These are phyloP conservation scores for Pezicula rhizophila DNA, from an alignment of 2,329 filamentous ascomycete genomes.

Conservation along the genomic window DNA sequence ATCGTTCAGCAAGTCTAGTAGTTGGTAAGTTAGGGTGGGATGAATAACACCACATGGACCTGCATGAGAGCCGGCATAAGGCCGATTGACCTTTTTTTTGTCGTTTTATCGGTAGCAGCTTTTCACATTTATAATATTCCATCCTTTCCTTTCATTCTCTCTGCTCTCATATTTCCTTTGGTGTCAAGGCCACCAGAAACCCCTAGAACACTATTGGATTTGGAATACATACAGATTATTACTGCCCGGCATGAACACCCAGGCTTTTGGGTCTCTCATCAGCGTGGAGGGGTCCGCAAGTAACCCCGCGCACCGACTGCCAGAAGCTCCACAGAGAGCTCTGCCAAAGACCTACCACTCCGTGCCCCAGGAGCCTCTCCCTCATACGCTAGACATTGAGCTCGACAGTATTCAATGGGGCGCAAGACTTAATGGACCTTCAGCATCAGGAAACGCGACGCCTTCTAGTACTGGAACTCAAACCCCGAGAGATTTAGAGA, in stretches of 20 bases:
- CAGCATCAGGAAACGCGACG: constrained; percentile 12
- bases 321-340: constrained; percentile 22
- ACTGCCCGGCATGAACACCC: constrained; percentile 16
- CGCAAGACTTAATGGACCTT: constrained; percentile 13
- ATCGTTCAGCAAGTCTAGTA: no score
- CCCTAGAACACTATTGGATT: no score
- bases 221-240: neutral
- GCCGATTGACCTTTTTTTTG: no score
- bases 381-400: constrained; percentile 18
- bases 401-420: constrained; percentile 21
- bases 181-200: neutral
- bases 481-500: constrained; percentile 33
- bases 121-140: no score
- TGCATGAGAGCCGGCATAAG: no score
- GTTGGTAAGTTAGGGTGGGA: no score
- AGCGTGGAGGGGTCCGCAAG: constrained; percentile 15
- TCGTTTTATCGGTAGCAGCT: no score
- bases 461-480: constrained; percentile 19
- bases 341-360: constrained; percentile 24
- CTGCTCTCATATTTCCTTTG: neutral
- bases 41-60: no score
- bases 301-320: constrained; percentile 7
- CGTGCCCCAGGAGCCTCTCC: constrained; percentile 21
- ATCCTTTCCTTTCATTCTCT: neutral
- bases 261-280: constrained; percentile 20